phyloP scores from a whole-genome alignment of 2,329 filamentous ascomycete species.

The Penicillium sp. region DNA sequence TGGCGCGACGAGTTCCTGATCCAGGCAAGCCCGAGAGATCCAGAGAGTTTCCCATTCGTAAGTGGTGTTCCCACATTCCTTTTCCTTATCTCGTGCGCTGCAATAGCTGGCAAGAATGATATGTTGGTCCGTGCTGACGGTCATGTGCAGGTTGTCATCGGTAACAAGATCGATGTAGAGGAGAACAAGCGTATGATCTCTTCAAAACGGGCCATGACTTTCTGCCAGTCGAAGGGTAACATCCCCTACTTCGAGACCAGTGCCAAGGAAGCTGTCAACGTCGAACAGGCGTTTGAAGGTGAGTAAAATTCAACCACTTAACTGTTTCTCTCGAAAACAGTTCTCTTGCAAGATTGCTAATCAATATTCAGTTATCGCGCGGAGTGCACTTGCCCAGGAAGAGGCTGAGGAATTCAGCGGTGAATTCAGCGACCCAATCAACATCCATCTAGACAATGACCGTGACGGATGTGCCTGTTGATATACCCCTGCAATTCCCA shows the following conservation, averaged over 20 bases:
- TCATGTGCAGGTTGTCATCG: constrained; percentile 72
- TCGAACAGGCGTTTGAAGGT: constrained; percentile 83
- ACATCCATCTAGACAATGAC: constrained; percentile 94
- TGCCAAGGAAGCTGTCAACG: constrained; percentile 97
- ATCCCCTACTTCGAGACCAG: constrained; percentile 99
- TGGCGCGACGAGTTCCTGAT: constrained; percentile 99
- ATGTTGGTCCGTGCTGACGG: constrained; percentile 11
- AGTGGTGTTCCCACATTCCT: constrained; percentile 34
- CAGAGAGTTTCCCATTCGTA: constrained; percentile 97
- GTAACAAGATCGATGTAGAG: constrained; percentile 98
- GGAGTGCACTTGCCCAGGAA: constrained; percentile 92
- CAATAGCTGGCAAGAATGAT: background rate
- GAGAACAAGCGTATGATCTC: constrained; percentile 97
- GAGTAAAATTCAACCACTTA: constrained; percentile 19
- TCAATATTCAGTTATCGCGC: constrained; percentile 78
- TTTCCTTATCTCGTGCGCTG: background rate
- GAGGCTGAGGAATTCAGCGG: constrained; percentile 97
- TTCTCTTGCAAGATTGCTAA: constrained; percentile 1
- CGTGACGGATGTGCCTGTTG: constrained; percentile 92
- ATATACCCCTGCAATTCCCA: constrained; percentile 32
- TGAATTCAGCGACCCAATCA: constrained; percentile 96
- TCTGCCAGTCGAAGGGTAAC: constrained; percentile 94
- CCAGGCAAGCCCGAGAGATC: constrained; percentile 92
- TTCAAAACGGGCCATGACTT: constrained; percentile 92
- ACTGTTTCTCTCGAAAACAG: background rate